Base-by-base conservation (phyloP, 116 monocot species). In the Papilionanthe hybrid region DNA sequence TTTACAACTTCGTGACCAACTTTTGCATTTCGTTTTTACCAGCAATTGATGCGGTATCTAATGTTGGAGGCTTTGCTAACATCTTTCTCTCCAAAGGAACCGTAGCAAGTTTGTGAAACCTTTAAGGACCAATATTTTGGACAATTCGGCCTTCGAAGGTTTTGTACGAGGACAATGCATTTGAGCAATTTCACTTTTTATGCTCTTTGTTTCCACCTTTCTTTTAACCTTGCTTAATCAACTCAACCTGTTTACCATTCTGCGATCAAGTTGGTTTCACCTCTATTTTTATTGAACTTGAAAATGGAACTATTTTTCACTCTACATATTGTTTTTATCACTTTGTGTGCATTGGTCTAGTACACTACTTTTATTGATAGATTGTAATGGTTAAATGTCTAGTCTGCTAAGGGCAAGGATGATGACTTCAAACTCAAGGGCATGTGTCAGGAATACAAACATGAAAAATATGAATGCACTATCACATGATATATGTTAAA, bases 31-130 rank as follows among this genome's bases (percentile, higher is more conserved):
- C 15, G 0, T 45, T 50, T 77, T 55, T 25, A 15, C 60, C 76
- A 75, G 50, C 32, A 81, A 42, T 66, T 77, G 55, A 68, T 72
- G 43, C 74, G 17, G 22, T 76, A 42, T 77, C 55, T 30, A 50
- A 78, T 69, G 73, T 13, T 45, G 58, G 80, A 9, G 49, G 77
- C 12, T 47, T 81, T 75, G 57, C 78, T 7, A 79, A 25, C 6
- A 69, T 69, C 27, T 78, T 78, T 78, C 47, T 76, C 42, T 83
- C 72, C 78, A 27, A 73, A 41, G 78, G 55, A 78, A 83, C 60
- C 72, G 72, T 57, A 78, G 37, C 5, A 83, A 78, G 82, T 41
- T 43, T 42, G 20, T 41, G 50, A 65, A 68, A 67, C 17, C 48
- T 22, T 50, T 5, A 77, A 71, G 32, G 53, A 55, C 48, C 15